These are phyloP conservation scores for Lophiostoma macrostomum DNA, from an alignment of 495 filamentous ascomycete species.

Conservation along the genomic window DNA sequence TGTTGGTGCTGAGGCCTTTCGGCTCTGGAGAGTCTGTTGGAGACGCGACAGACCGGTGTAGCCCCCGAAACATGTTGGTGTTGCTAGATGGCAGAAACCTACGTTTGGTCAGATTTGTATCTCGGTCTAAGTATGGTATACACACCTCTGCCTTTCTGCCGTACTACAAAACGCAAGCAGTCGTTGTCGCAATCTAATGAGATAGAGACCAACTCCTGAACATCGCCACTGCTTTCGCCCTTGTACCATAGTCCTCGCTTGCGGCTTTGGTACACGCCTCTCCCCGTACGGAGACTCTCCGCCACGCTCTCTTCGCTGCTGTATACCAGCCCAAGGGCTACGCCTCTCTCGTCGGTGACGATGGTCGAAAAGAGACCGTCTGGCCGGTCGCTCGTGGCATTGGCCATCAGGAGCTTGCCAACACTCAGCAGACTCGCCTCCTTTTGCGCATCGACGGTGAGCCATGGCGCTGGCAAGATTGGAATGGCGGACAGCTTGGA, in stretches of 20 bases:
- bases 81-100: conserved; percentile 94
- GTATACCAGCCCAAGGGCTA: conserved; percentile 86
- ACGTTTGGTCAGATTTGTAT: conserved; percentile 25
- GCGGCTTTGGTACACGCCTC: conserved; percentile 91
- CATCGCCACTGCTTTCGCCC: conserved; percentile 88
- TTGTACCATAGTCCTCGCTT: conserved; percentile 97
- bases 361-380: conserved; percentile 84
- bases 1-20: conserved; percentile 75
- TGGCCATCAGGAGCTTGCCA: conserved; percentile 63
- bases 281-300: conserved; percentile 80
- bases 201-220: conserved; percentile 81
- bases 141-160: conserved; percentile 75
- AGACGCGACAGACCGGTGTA: conserved; percentile 77
- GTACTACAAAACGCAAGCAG: conserved; percentile 82
- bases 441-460: conserved; percentile 60
- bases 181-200: conserved; percentile 90
- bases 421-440: conserved; percentile 59
- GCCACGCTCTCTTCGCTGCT: conserved; percentile 85
- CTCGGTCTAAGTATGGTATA: background rate
- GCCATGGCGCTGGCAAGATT: conserved; percentile 65
- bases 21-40: conserved; percentile 74
- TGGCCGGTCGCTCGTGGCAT: conserved; percentile 72
- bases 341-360: conserved; percentile 83
- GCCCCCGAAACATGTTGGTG: conserved; percentile 84
- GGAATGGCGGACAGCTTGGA: conserved; percentile 62